Base-by-base conservation (phyloP, 1,284 basidiomycete species). In the Fomes fomentarius region DNA sequence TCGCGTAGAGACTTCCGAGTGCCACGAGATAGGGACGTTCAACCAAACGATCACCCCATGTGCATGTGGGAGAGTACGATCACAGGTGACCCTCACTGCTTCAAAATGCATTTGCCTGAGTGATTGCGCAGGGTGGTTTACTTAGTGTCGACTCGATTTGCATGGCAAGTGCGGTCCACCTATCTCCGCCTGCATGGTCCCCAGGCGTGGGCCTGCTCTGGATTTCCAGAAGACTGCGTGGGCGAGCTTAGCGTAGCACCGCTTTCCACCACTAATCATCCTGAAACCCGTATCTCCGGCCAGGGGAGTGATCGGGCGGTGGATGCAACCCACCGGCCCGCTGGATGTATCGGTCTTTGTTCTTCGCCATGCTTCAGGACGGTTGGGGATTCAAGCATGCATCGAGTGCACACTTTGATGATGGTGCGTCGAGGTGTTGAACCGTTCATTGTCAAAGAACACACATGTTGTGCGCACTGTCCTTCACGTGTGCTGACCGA, bases 11-110 rank as follows among this genome's bases (percentile, higher is more conserved):
- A 30, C 12, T 30, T 6, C 28, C 6, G 12, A 30, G 7, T 30
- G 28, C 12, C 28, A 30, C 28, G 28, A 30, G n/a, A n/a, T n/a
- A n/a, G n/a, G n/a, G n/a, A n/a, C n/a, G n/a, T n/a, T n/a, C n/a
- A n/a, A n/a, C n/a, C 38, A 22, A 12, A 24, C n/a, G n/a, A 40
- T 24, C 21, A 24, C 7, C 11, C 6, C 24, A 22, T 21, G 17
- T 19, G n/a, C 14, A 4, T 11, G 30, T 37, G 33, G 22, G 38
- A 28, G 24, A n/a, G n/a, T n/a, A n/a, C n/a, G n/a, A 25, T 35
- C 22, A 24, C 45, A 52, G 51, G 51, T 52, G 45, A 52, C 31
- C 38, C 22, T 11, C 19, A 11, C 22, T 6, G 33, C 25, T 33
- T 15, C 25, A 17, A 22, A 42, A 26, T 24, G 45, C 31, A 31